A percentile compares a stretch with the other conserved stretches of the same genome.
These are phyloP conservation scores for Yamadazyma triangularis DNA, from an alignment of 1,139 yeast genomes.

Conservation along the genomic window DNA sequence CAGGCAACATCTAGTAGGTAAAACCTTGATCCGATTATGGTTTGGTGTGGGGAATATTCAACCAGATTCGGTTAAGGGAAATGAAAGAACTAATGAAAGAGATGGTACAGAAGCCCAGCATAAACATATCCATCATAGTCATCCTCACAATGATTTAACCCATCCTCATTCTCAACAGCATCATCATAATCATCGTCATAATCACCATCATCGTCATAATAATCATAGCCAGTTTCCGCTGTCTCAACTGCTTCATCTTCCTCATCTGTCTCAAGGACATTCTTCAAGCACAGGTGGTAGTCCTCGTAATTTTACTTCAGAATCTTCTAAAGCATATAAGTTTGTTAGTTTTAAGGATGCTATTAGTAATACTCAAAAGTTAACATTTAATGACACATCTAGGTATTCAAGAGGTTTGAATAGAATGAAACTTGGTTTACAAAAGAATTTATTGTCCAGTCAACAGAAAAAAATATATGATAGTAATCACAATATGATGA, in stretches of 20 bases:
- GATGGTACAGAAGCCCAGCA: too few relatives aligned
- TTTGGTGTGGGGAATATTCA: conserved; percentile 17
- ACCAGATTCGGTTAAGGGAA: not conserved
- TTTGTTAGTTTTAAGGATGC: conserved; percentile 37
- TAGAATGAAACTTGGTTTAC: conserved; percentile 35
- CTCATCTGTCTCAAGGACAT: not conserved
- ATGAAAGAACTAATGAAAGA: too few relatives aligned
- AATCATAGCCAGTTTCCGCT: not conserved
- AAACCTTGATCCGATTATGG: conserved; percentile 33
- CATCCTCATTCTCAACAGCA: conserved; percentile 6
- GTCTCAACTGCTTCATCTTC: conserved; percentile 2
- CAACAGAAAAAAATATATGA: conserved; percentile 7
- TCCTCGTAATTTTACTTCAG: not conserved
- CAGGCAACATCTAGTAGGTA: conserved; percentile 30
- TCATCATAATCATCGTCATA: conserved; percentile 10
- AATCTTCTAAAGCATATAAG: conserved; percentile 13
- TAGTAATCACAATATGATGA: not conserved
- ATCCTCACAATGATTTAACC: not conserved
- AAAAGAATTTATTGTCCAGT: conserved; percentile 12
- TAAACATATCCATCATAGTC: too few relatives aligned
- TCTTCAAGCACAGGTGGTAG: too few relatives aligned
- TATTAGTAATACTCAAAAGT: conserved; percentile 22
- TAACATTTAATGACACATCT: conserved; percentile 19
- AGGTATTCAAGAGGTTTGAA: conserved; percentile 33
- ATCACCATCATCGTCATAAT: conserved; percentile 3